These are phyloP conservation scores for Alternaria angustiovoidea DNA, from an alignment of 2,329 filamentous ascomycete genomes.

Conservation along the genomic window DNA sequence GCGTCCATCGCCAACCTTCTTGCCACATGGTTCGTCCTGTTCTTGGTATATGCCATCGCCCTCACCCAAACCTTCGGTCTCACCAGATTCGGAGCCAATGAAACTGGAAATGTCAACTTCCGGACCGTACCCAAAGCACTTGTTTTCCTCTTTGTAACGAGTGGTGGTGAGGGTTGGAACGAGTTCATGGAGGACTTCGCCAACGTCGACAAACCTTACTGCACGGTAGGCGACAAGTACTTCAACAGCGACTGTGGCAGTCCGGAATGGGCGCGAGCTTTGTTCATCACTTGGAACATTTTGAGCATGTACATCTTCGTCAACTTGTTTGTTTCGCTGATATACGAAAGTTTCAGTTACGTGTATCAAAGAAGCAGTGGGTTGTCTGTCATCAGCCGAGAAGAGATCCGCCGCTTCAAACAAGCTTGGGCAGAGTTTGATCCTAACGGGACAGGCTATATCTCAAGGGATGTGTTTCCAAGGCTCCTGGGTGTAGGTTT, in stretches of 20 bases:
- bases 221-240: slow-evolving; percentile 75
- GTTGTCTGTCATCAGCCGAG: slow-evolving; percentile 86
- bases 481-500: slow-evolving; percentile 76
- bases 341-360: slow-evolving; percentile 99
- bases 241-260: slow-evolving; percentile 94
- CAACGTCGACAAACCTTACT: slow-evolving; percentile 78
- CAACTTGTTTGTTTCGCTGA: slow-evolving; percentile 96
- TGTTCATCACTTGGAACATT: slow-evolving; percentile 98
- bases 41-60: slow-evolving; percentile 95
- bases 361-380: slow-evolving; percentile 97
- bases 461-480: slow-evolving; percentile 88
- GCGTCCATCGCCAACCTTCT: slow-evolving; percentile 89
- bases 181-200: slow-evolving; percentile 96
- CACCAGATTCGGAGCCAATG: slow-evolving; percentile 80
- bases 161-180: slow-evolving; percentile 96
- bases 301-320: slow-evolving; percentile 99
- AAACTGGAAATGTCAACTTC: slow-evolving; percentile 85
- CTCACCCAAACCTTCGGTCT: slow-evolving; percentile 95
- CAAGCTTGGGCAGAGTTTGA: slow-evolving; percentile 98
- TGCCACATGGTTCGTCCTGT: slow-evolving; percentile 96
- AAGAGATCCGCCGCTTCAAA: slow-evolving; percentile 96
- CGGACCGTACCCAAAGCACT: slow-evolving; percentile 92
- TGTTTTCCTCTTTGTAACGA: slow-evolving; percentile 91
- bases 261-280: slow-evolving; percentile 81
- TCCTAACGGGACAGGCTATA: slow-evolving; percentile 88